Base-by-base conservation (phyloP, 768 basidiomycete genomes). In the Kwoniella sp. region DNA sequence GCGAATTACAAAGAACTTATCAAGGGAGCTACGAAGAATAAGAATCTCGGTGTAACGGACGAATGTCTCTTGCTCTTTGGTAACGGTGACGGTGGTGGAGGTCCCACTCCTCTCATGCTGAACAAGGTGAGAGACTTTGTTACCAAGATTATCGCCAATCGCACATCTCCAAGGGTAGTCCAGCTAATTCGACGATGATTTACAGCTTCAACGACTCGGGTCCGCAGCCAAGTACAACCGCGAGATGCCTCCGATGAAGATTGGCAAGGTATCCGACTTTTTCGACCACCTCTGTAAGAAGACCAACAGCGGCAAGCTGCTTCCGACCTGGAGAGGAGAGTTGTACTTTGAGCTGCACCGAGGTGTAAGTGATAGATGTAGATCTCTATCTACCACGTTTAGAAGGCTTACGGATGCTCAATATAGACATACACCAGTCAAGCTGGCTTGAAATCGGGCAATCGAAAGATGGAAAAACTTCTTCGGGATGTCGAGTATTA, bases 71-170 rank as follows among this genome's bases (percentile, higher is more conserved):
- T 93, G 5, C 90, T 95, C 0, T 99, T 96, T 69, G 95, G 95
- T 9, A 97, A 97, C 75, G 95, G 95, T 5, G 95, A 99, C 74
- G 95, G 95, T 0, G 83, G 83, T 44, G 82, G 80, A 19, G 79
- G 81, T 25, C 79, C 80, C 0, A 77, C 77, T 7, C 74, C 79
- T 1, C 70, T 67, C 15, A 99, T 99, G 95, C 82, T 98, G 49
- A 94, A 98, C 81, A 95, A 90, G 88, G 86, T 97, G 58, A 88
- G 95, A n/a, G n/a, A n/a, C n/a, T n/a, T n/a, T n/a, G n/a, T n/a
- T n/a, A n/a, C n/a, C n/a, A n/a, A n/a, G n/a, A n/a, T n/a, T n/a
- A n/a, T n/a, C n/a, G n/a, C n/a, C n/a, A n/a, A n/a, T n/a, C n/a
- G 57, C 7, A 10, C 1, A 15, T n/a, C n/a, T n/a, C 10, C 2